These are phyloP conservation scores for Tetrahymena thermophila DNA, from an alignment of 73 alveolate genomes.

Conservation along the genomic window DNA sequence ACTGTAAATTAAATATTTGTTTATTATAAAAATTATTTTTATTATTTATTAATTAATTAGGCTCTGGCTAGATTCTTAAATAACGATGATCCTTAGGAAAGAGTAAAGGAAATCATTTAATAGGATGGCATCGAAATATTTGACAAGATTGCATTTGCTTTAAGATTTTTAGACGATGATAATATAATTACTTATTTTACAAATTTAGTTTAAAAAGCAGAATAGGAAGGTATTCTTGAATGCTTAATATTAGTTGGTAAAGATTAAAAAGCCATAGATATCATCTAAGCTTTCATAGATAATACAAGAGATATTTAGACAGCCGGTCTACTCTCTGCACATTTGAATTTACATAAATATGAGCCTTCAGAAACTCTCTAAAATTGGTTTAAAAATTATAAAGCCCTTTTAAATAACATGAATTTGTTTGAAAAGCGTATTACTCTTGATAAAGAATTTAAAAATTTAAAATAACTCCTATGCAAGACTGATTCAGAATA, in stretches of 20 bases:
- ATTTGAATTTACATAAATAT: background rate
- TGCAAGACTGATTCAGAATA: background rate
- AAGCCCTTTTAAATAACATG: background rate
- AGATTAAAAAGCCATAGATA: background rate
- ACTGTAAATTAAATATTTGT: background rate
- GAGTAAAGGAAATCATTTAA: background rate
- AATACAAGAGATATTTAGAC: background rate
- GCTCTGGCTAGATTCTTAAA: background rate
- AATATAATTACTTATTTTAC: background rate
- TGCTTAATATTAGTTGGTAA: background rate
- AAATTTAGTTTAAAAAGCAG: background rate
- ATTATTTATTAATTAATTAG: background rate
- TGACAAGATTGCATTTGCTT: background rate
- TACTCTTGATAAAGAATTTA: background rate
- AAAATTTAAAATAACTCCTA: background rate
- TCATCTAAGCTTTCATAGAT: background rate
- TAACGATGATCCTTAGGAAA: background rate
- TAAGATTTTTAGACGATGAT: background rate
- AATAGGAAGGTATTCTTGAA: background rate
- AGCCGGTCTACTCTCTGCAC: background rate
- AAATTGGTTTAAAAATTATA: background rate
- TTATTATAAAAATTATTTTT: background rate
- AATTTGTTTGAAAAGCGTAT: background rate
- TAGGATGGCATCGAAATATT: background rate
- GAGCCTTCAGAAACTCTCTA: background rate